A percentile compares a stretch with the other conserved stretches of the same genome.
phyloP scores from a whole-genome alignment of 2,329 filamentous ascomycete species.

The Corniculantispora saksenae region DNA sequence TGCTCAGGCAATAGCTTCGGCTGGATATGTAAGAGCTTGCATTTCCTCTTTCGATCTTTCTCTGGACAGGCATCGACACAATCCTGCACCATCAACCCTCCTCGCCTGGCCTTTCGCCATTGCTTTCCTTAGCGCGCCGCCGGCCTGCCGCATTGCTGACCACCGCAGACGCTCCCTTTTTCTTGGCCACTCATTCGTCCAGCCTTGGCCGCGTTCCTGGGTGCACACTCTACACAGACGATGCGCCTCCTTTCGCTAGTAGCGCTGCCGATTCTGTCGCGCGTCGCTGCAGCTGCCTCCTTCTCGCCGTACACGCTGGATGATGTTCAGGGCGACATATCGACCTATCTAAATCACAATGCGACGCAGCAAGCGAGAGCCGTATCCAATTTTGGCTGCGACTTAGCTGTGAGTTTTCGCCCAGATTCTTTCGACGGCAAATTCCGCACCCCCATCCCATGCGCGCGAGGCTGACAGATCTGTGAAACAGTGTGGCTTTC shows the following conservation, averaged over 20 bases:
- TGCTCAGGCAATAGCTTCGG: background rate
- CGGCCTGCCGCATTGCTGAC: conserved; percentile 1
- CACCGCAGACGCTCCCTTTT: background rate
- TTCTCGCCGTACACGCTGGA: conserved; percentile 10
- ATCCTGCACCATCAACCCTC: background rate
- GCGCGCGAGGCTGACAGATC: conserved; percentile 4
- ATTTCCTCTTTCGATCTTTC: background rate
- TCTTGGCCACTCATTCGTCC: background rate
- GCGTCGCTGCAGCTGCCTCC: background rate
- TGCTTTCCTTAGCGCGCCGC: background rate
- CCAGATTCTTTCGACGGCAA: background rate
- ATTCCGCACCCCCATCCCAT: background rate
- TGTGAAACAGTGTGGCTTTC: conserved; percentile 25
- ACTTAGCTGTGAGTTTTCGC: conserved; percentile 14
- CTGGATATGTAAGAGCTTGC: conserved; percentile 3
- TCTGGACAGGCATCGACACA: background rate
- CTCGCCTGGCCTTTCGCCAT: background rate
- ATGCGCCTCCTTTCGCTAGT: conserved; percentile 1
- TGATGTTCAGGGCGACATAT: conserved; percentile 3
- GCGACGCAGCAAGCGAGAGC: background rate
- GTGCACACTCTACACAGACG: background rate
- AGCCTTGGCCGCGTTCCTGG: background rate
- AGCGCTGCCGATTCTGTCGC: conserved; percentile 6
- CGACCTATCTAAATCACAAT: background rate
- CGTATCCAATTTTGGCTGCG: conserved; percentile 11